Percentiles rank a stretch among this genome's conserved stretches.
Conservation (phyloP, 805 yeast genomes). For the Zygoascus bituminiphila region DNA sequence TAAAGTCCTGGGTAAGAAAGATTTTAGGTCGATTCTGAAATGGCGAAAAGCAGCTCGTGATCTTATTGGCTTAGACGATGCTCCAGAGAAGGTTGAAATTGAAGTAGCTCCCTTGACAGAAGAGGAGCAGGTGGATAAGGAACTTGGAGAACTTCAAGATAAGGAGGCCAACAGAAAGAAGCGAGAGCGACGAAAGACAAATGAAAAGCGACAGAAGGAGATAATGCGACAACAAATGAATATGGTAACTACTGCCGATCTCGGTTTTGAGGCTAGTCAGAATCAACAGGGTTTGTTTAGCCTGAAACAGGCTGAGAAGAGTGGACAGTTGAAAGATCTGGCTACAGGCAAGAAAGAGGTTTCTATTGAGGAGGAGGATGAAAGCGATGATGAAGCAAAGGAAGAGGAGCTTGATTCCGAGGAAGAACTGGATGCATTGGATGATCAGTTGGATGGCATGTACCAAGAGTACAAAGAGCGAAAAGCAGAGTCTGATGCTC, state of each 20-base stretch:
- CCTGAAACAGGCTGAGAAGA: constrained; percentile 74
- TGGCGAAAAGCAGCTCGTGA: constrained; percentile 88
- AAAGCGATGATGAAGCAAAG: constrained; percentile 20
- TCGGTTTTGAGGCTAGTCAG: constrained; percentile 87
- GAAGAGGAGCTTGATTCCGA: constrained; percentile 27
- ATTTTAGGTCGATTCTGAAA: constrained; percentile 72
- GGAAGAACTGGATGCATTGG: constrained; percentile 48
- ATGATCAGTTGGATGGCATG: constrained; percentile 76
- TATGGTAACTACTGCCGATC: constrained; percentile 86
- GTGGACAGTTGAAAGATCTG: constrained; percentile 69
- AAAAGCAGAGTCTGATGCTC: constrained; percentile 36
- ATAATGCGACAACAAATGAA: constrained; percentile 89
- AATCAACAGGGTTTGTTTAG: constrained; percentile 66
- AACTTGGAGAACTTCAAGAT: constrained; percentile 62
- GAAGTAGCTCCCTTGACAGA: constrained; percentile 71
- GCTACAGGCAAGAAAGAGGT: constrained; percentile 60
- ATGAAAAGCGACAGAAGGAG: constrained; percentile 82
- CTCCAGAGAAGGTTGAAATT: constrained; percentile 42
- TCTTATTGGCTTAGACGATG: constrained; percentile 56
- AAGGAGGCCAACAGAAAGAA: constrained; percentile 60
- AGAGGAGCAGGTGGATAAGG: constrained; percentile 83
- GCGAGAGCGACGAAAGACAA: constrained; percentile 74
- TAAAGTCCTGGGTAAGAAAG: constrained; percentile 89
- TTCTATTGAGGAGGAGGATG: constrained; percentile 30
- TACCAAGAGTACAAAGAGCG: constrained; percentile 54